Conservation (phyloP, 225 moss, liverwort and hornwort genomes). For the Rhytidiadelphus loreus region DNA sequence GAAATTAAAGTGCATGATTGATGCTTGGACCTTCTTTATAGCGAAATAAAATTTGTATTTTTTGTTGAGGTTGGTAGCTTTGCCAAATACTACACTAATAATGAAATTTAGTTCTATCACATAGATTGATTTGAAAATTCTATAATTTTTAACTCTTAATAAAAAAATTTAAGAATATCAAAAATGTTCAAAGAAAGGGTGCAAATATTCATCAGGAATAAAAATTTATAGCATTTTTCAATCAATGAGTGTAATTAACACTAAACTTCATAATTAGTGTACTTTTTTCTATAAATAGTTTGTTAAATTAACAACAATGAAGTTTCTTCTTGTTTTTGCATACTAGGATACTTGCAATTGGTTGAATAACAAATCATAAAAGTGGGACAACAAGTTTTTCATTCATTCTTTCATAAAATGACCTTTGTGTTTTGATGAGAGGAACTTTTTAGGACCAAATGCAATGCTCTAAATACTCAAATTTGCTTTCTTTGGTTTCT, state of each 20-base stretch:
- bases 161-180: background rate
- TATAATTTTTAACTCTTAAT: rapidly evolving
- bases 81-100: background rate
- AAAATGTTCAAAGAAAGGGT: rapidly evolving
- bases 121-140: background rate
- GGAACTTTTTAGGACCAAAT: background rate
- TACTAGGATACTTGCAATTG: background rate
- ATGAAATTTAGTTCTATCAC: background rate
- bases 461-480: background rate
- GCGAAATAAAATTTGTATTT: background rate
- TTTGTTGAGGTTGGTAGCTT: background rate
- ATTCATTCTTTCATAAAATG: background rate
- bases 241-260: background rate
- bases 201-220: background rate
- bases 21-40: no score
- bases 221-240: background rate
- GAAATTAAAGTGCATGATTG: background rate
- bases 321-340: background rate
- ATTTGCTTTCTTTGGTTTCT: background rate
- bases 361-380: background rate
- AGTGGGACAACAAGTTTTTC: background rate
- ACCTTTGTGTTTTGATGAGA: rapidly evolving
- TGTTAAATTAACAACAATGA: background rate
- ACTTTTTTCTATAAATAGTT: background rate
- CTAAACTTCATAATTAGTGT: background rate